These are phyloP conservation scores for Eutypella sp. DNA, from an alignment of 2,329 filamentous ascomycete genomes.

Conservation along the genomic window DNA sequence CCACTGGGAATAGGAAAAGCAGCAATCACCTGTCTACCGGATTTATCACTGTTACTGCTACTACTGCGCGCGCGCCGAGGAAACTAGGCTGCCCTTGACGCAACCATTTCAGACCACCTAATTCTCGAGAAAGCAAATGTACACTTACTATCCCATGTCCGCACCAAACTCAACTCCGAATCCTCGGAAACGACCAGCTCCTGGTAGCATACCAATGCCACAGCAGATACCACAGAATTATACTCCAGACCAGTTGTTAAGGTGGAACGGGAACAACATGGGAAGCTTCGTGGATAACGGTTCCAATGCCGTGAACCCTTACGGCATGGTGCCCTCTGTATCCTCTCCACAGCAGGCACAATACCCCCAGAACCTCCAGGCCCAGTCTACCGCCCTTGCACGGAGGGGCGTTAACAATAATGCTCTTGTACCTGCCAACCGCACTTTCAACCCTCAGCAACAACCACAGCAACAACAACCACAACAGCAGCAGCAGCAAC, in stretches of 20 bases:
- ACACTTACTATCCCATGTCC: conserved; percentile 20
- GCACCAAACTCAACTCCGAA: conserved; percentile 27
- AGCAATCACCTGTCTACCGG: too few species aligned
- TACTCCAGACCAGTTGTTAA: conserved; percentile 45
- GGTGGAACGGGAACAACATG: conserved; percentile 45
- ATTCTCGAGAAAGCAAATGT: conserved; percentile 19
- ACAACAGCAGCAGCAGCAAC: conserved; percentile 1
- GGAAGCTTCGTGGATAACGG: conserved; percentile 27
- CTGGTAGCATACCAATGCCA: conserved; percentile 24
- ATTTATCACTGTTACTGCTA: too few species aligned
- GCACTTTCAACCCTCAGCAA: conserved; percentile 17
- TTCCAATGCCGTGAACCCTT: conserved; percentile 28
- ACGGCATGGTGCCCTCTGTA: conserved; percentile 23
- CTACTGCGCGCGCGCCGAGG: too few species aligned
- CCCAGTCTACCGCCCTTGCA: conserved; percentile 47
- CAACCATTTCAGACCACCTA: not conserved
- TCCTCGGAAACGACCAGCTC: conserved; percentile 28
- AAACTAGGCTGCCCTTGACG: conserved; percentile 5
- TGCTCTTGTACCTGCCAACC: conserved; percentile 36
- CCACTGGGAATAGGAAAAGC: not conserved
- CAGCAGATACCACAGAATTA: conserved; percentile 39
- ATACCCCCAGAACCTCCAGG: conserved; percentile 23
- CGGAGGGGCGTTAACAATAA: conserved; percentile 47
- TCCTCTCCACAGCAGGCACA: conserved; percentile 27
- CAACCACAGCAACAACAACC: not conserved